These are phyloP conservation scores for Mycosarcoma mackinlayi DNA, from an alignment of 1,284 basidiomycete species.

Conservation along the genomic window DNA sequence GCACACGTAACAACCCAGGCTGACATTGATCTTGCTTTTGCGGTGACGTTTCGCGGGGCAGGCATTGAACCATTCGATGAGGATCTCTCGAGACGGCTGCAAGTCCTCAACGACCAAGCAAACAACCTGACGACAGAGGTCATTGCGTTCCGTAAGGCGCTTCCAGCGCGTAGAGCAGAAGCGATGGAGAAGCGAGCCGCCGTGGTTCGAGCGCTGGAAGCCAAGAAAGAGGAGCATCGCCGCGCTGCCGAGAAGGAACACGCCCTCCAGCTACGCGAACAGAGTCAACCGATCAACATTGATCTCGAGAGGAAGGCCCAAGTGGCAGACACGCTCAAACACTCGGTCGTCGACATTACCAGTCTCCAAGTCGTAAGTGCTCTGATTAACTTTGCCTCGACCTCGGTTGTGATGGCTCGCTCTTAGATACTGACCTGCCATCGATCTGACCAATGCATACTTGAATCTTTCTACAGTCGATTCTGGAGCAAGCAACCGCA, in stretches of 20 bases:
- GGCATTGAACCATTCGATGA: conserved; percentile 47
- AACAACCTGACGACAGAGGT: conserved; percentile 45
- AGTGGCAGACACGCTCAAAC: conserved; percentile 36
- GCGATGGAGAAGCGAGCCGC: conserved; percentile 41
- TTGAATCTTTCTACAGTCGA: too few species aligned
- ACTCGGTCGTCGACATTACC: conserved; percentile 43
- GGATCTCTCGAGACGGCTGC: conserved; percentile 35
- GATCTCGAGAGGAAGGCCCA: conserved; percentile 47
- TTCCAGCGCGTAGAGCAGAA: conserved; percentile 37
- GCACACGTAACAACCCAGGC: neutral
- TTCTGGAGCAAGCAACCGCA: conserved; percentile 47
- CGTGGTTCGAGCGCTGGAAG: conserved; percentile 38
- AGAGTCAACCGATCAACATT: conserved; percentile 24
- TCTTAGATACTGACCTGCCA: neutral
- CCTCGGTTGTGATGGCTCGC: too few species aligned
- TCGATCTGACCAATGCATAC: too few species aligned
- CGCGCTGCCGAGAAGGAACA: conserved; percentile 28
- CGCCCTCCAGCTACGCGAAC: conserved; percentile 18
- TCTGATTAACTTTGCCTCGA: neutral
- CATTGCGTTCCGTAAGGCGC: conserved; percentile 35
- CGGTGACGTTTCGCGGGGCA: conserved; percentile 1
- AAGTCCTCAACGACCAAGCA: conserved; percentile 38
- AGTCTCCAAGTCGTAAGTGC: conserved; percentile 43
- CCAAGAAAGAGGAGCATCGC: conserved; percentile 42
- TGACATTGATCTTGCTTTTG: neutral